Evolutionary conservation across 192 early-diverging fungal genomes (phyloP), one percentile per base, ranked within the genome.

Genomic region (Oehlia diaphana): DNA sequence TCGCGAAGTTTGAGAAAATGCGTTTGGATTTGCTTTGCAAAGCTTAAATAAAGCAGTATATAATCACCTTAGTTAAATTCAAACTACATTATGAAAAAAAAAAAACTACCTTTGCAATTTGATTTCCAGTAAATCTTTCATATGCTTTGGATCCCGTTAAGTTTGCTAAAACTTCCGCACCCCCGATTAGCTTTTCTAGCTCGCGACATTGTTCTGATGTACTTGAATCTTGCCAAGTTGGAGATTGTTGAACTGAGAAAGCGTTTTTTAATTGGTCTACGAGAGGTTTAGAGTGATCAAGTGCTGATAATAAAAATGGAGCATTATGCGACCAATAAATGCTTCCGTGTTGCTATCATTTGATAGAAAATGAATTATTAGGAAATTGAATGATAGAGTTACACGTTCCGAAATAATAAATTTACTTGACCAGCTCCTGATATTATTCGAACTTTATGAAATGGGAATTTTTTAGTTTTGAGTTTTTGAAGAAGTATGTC

Each of bases 161-260:
- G 8, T 88, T 79, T 10, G 93, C 93, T 62, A 96, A 85, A 7
- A 72, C 67, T 10, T 87, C 79, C 1, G 91, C 79, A 0, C 95
- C 90, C 9, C 93, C 94, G 2, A 91, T 87, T n/a, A 82, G 78
- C 10, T 78, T 71, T 62, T 96, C 93, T 35, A 95, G 82, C 9
- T 81, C 77, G 4, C 75, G 79, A 75, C 95, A 96, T 78, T 95
- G 88, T 50, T 79, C 63, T 0, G 74, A 68, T 0, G 95, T 95
- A 77, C 92, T 93, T 6, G 92, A 88, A 74, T 96, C 95, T 81
- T 93, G 91, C 95, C 95, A 96, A 73, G 93, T 94, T 8, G 95
- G 95, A 8, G 93, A 94, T 33, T 89, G 78, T 9, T 53, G 16
- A 66, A 92, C 82, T 0, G 94, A 85, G 58, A 91, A 91, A 0